These are phyloP conservation scores for Pestalotiopsis sp. DNA, from an alignment of 2,329 filamentous ascomycete genomes.

Conservation along the genomic window DNA sequence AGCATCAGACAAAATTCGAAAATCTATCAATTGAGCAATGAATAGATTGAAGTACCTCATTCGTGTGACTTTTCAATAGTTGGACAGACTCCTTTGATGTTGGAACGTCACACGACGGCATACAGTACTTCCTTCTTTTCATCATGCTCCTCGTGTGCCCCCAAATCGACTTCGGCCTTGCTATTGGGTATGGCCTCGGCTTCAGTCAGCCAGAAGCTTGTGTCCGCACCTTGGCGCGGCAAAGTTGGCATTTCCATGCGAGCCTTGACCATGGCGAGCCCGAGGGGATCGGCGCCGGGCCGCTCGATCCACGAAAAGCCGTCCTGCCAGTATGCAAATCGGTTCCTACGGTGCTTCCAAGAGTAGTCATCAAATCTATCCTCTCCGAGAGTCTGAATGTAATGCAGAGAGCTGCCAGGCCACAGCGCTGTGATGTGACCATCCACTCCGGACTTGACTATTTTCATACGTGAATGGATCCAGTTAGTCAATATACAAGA, in stretches of 20 bases:
- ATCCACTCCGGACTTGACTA: not conserved
- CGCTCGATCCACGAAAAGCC: not conserved
- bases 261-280: not conserved
- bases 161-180: not conserved
- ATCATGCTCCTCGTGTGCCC: not conserved
- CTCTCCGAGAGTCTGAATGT: conserved; percentile 1
- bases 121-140: not conserved
- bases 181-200: not conserved
- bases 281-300: not conserved
- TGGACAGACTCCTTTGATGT: no score
- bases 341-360: not conserved
- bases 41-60: no score
- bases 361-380: not conserved
- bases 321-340: not conserved
- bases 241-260: not conserved
- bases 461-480: not conserved
- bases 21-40: no score
- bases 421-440: not conserved
- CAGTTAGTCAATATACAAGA: not conserved
- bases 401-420: conserved; percentile 4
- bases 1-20: no score
- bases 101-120: not conserved
- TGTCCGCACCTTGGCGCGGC: not conserved
- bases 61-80: not conserved
- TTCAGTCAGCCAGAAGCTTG: not conserved